These are phyloP conservation scores for Cutaneotrichosporon cutaneum DNA, from an alignment of 1,284 basidiomycete genomes.

Conservation along the genomic window DNA sequence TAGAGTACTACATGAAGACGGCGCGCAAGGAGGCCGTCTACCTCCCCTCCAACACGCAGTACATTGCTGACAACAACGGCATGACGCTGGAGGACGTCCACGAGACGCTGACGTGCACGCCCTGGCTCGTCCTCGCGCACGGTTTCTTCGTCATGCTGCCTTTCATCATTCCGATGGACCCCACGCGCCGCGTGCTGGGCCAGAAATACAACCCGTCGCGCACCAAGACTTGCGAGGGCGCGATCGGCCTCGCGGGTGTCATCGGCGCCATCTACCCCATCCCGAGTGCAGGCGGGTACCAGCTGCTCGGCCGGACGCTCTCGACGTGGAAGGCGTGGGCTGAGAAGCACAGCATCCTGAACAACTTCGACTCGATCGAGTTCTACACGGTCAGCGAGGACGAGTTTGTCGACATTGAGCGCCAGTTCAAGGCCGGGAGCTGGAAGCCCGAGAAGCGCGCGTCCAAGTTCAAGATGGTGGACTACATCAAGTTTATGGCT, in stretches of 20 bases:
- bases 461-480: conserved; percentile 27
- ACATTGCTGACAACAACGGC: conserved; percentile 63
- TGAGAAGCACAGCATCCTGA: conserved; percentile 62
- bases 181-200: conserved; percentile 33
- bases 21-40: conserved; percentile 58
- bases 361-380: conserved; percentile 65
- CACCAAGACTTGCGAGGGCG: conserved; percentile 54
- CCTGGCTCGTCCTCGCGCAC: conserved; percentile 29
- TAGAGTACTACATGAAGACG: conserved; percentile 59
- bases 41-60: conserved; percentile 65
- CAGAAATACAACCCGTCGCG: conserved; percentile 55
- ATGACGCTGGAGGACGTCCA: conserved; percentile 19
- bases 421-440: conserved; percentile 62
- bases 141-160: conserved; percentile 32
- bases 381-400: conserved; percentile 36
- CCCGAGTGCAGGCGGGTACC: conserved; percentile 66
- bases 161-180: conserved; percentile 36
- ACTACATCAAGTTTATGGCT: conserved; percentile 17
- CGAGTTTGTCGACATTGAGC: conserved; percentile 56
- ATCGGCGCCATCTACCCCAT: conserved; percentile 66
- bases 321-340: conserved; percentile 38
- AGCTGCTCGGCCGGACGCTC: conserved; percentile 57
- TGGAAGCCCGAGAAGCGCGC: conserved; percentile 57
- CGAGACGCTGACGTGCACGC: conserved; percentile 23
- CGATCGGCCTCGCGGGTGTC: conserved; percentile 57